These are phyloP conservation scores for Danielia oregonensis DNA, from an alignment of 805 yeast genomes.

Conservation along the genomic window DNA sequence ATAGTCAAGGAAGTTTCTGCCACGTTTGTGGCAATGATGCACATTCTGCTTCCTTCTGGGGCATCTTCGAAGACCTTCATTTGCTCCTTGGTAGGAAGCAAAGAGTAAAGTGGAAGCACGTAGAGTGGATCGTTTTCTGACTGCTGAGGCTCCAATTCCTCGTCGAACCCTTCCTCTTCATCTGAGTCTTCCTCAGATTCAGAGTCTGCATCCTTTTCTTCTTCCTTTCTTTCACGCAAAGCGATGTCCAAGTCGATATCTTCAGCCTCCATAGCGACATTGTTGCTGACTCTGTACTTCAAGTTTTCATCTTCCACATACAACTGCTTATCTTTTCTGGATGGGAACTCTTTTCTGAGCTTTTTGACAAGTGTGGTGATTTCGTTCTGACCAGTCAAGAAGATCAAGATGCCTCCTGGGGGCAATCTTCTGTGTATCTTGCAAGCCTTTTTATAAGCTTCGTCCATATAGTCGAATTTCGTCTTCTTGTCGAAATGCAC, in stretches of 20 bases:
- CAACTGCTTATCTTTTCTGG: slow-evolving; percentile 20
- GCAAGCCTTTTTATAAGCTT: slow-evolving; percentile 77
- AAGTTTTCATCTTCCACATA: slow-evolving; percentile 9
- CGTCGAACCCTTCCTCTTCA: slow-evolving; percentile 69
- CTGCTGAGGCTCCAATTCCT: slow-evolving; percentile 65
- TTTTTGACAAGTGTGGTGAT: slow-evolving; percentile 71
- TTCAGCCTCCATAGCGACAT: slow-evolving; percentile 78
- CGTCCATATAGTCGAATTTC: slow-evolving; percentile 73
- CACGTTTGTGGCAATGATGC: slow-evolving; percentile 94
- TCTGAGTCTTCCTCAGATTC: slow-evolving; percentile 47
- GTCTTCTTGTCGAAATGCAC: slow-evolving; percentile 86
- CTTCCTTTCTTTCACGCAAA: slow-evolving; percentile 26
- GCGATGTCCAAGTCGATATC: slow-evolving; percentile 73
- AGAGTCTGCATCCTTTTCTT: slow-evolving; percentile 38
- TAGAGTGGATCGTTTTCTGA: slow-evolving; percentile 74
- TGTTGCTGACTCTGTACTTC: slow-evolving; percentile 53
- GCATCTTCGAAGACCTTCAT: slow-evolving; percentile 86
- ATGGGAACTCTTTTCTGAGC: slow-evolving; percentile 66
- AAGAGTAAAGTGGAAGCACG: slow-evolving; percentile 88
- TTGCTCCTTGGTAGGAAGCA: slow-evolving; percentile 92
- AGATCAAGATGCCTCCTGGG: slow-evolving; percentile 88
- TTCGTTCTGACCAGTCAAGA: slow-evolving; percentile 93
- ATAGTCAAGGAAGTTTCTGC: slow-evolving; percentile 97
- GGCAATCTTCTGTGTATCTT: slow-evolving; percentile 86
- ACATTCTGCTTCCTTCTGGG: slow-evolving; percentile 79